phyloP scores from a whole-genome alignment of 768 basidiomycete genomes.

The Podaxis mareebaensis region DNA sequence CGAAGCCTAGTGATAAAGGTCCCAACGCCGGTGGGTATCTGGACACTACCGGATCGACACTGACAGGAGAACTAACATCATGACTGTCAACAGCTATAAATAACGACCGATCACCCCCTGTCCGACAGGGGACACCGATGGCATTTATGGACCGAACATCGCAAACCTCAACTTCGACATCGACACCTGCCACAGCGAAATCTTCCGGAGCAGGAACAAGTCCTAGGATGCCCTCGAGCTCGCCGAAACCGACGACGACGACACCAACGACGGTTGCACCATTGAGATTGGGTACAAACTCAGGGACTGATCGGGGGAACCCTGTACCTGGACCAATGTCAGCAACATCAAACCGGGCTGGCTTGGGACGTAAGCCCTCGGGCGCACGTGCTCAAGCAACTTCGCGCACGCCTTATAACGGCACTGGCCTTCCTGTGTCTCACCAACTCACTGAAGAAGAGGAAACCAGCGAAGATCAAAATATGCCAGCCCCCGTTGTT shows the following conservation, averaged over 20 bases:
- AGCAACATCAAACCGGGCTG: conserved; percentile 29
- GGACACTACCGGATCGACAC: not conserved
- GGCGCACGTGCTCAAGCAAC: conserved; percentile 77
- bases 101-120: conserved; percentile 23
- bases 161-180: conserved; percentile 19
- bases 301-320: conserved; percentile 9
- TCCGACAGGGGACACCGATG: conserved; percentile 40
- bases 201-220: conserved; percentile 2
- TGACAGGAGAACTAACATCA: not conserved
- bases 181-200: not conserved
- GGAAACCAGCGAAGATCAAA: conserved; percentile 27
- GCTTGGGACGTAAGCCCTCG: conserved; percentile 70
- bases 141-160: conserved; percentile 32
- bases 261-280: not conserved
- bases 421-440: conserved; percentile 31
- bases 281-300: conserved; percentile 2
- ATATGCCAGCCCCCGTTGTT: not conserved
- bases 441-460: conserved; percentile 36
- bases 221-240: not conserved
- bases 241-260: not conserved
- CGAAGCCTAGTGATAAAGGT: not conserved
- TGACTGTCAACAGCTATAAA: conserved; percentile 10
- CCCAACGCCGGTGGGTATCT: not conserved
- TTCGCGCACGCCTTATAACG: conserved; percentile 39
- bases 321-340: conserved; percentile 18